Evolutionary conservation across 179 eudicot species (phyloP), one percentile per base, ranked within the genome.

Genomic region (Actinidia chinensis): DNA sequence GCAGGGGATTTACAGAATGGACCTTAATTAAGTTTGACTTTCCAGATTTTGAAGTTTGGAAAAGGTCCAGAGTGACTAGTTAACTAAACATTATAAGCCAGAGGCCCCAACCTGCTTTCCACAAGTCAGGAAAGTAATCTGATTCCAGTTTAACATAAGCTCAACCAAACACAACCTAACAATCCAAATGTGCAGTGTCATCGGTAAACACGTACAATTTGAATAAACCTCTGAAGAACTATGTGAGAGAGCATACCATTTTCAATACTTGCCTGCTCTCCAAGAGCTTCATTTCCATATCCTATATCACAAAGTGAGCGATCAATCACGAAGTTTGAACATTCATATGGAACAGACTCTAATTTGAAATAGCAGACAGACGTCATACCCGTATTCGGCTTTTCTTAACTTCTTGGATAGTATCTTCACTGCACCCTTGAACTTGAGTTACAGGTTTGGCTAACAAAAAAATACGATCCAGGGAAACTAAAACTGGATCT

Each of bases 401-500:
- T 87, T 85, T 92, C 81, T 94, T 96, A 75, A 85, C 90, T 85
- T 94, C 97, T 86, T 91, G 99, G 67, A 96, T 82, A 64, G 93
- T 83, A 83, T 91, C 98, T 82, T 91, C 98, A 84, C 86, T 90
- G 82, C 89, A 88, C 67, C 98, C 99, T 77, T 92, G 98, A 80
- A 96, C 93, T 80, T 85, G 85, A 36, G 99, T 94, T 51, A 94
- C 93, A 80, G 98, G 98, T 81, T 92, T 97, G 59, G 98, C 99
- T 76, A 96, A 82, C 73, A 96, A 80, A 82, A 79, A 96, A 46
- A 96, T 96, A 42, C 90, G 87, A 86, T 96, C 99, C 80, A 96
- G 82, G 78, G 87, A 83, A 47, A 96, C 99, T 76, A 96, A 64
- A 76, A 96, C 99, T n/a, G 99, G 99, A 84, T 96, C 98, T 83